phyloP scores from a whole-genome alignment of 352 stramenopile genomes.

The Globisporangium radiosum region DNA sequence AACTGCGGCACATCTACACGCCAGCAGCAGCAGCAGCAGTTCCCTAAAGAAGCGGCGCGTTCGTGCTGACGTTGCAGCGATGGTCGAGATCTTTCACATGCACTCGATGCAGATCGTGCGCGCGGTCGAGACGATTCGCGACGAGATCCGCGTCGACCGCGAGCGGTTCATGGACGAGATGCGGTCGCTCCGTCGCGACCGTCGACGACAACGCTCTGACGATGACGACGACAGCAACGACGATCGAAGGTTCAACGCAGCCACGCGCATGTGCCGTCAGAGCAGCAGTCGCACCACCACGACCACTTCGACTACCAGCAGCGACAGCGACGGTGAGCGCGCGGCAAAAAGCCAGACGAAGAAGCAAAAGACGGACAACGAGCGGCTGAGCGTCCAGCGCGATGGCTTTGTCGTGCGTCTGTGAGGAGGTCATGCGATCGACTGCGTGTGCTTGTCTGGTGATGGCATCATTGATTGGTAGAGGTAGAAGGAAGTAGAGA shows the following conservation, averaged over 20 bases:
- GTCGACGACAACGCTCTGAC: background rate
- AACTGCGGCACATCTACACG: background rate
- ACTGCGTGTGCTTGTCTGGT: too few species aligned
- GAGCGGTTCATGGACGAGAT: constrained; percentile 9
- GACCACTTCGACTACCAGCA: background rate
- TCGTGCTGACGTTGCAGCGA: background rate
- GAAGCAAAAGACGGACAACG: constrained; percentile 7
- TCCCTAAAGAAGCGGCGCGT: background rate
- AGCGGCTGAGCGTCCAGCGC: constrained; percentile 7
- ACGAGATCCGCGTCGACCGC: constrained; percentile 9
- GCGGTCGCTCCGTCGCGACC: background rate
- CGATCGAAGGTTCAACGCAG: too few species aligned
- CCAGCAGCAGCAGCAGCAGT: background rate
- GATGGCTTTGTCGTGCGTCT: constrained; percentile 8
- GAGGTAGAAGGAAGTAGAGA: too few species aligned
- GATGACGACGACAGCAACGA: background rate
- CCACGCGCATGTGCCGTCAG: too few species aligned
- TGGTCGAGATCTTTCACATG: constrained; percentile 3
- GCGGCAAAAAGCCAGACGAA: background rate
- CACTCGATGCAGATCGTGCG: constrained; percentile 10
- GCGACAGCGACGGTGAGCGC: background rate
- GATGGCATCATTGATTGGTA: too few species aligned
- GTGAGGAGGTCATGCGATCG: too few species aligned
- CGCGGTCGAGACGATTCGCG: constrained; percentile 9
- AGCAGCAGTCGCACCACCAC: background rate